Evolutionary conservation across 768 basidiomycete species (phyloP).

Genomic region (Arthromyces matolae): DNA sequence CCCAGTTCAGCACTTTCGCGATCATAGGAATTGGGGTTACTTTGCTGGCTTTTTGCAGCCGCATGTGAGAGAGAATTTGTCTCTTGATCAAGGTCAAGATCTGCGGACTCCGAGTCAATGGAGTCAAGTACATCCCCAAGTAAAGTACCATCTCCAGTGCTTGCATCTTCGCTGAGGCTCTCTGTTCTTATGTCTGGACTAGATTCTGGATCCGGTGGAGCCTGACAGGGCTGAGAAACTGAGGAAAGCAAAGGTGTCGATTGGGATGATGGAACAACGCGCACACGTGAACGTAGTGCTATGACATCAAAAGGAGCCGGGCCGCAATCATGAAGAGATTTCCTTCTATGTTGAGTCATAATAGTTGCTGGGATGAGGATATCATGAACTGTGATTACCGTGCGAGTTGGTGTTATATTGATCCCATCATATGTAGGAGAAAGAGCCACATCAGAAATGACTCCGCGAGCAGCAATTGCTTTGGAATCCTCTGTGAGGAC

Average conservation of each 20-base stretch:
- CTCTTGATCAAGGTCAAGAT: no score
- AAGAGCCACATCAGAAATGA: not conserved
- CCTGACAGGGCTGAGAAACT: not conserved
- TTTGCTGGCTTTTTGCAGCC: not conserved
- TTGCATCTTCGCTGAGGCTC: not conserved
- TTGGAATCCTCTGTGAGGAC: not conserved
- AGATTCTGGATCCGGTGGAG: not conserved
- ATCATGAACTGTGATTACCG: not conserved
- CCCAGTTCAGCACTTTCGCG: not conserved
- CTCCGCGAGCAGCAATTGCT: not conserved
- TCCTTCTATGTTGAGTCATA: not conserved
- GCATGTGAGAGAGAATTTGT: not conserved
- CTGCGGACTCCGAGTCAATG: no score
- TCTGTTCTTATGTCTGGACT: not conserved
- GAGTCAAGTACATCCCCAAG: not conserved
- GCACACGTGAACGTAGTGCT: not conserved
- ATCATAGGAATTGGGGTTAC: no score
- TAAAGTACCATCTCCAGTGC: not conserved
- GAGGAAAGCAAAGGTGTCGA: not conserved
- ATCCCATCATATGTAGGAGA: not conserved
- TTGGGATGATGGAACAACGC: not conserved
- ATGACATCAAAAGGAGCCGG: not conserved
- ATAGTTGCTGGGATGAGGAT: not conserved
- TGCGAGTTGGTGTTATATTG: not conserved
- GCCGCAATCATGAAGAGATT: not conserved